Evolutionary conservation across 2,329 filamentous ascomycete species (phyloP), one percentile per base, ranked within the genome.

Genomic region (Fusarium kyushuense): DNA sequence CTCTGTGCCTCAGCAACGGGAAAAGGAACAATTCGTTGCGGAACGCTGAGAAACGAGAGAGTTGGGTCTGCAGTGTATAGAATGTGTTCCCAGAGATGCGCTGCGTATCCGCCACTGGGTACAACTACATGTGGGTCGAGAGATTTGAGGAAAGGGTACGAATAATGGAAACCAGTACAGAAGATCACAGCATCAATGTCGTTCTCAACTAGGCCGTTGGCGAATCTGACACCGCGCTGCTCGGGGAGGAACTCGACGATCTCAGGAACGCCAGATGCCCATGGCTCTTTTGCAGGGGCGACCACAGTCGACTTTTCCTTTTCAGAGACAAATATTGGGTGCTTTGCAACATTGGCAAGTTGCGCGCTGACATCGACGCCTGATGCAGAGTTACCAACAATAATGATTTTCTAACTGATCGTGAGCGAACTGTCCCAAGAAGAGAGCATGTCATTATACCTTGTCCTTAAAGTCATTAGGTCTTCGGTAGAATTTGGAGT

Each of bases 141-240:
- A 4, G 76, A 73, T 25, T 77, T 73, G 8, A 89, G 73, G 72
- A 96, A 97, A 0, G 93, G 93, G 55, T 91, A 91, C 1, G 90
- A 88, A 79, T 93, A 96, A 63, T 95, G 87, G 75, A 96, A 97
- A 1, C 94, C 94, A 0, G 94, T 97, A 76, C 92, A 93, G 78
- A 94, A 97, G 17, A 97, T 76, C 13, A 97, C 80, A 0, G 87
- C 84, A 73, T 97, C 93, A 48, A 97, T 79, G 25, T 88, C 80
- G 3, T 79, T 78, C 74, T 93, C 91, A 10, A 90, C 74, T 0
- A 81, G 82, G 2, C 89, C 89, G 67, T 92, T 83, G 41, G 84
- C 81, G 59, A 95, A 92, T 35, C 84, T 82, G 0, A 93, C 56
- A 83, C 76, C n/a, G 79, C 81, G 25, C 80, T 84, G 64, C 82